Conservation (phyloP, 306 rosid species). For the Calophaca sinica region DNA sequence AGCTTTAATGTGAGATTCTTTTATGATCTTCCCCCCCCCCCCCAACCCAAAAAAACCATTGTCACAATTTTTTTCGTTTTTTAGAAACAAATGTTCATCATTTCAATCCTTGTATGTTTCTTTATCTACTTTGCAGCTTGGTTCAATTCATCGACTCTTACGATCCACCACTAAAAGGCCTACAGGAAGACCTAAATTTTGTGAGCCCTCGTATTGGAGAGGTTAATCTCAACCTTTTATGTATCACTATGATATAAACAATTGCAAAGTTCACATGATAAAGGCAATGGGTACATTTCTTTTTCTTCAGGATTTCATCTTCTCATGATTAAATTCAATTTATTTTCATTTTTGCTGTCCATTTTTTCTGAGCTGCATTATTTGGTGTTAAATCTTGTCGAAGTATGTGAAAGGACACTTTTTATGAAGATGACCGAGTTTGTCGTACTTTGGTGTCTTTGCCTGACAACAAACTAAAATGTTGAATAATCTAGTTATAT, state of each 20-base stretch:
- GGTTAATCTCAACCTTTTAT: constrained; percentile 66
- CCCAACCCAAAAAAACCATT: background rate
- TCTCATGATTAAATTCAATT: constrained; percentile 34
- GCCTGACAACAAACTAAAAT: constrained; percentile 7
- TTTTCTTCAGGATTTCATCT: constrained; percentile 26
- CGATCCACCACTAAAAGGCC: constrained; percentile 95
- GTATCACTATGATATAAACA: constrained; percentile 26
- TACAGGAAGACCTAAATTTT: constrained; percentile 94
- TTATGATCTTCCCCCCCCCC: constrained; percentile 2
- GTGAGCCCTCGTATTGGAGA: constrained; percentile 99
- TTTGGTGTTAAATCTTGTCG: constrained; percentile 29
- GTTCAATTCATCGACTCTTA: constrained; percentile 93
- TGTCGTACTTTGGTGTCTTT: constrained; percentile 26
- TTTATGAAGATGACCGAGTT: constrained; percentile 31
- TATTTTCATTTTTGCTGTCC: constrained; percentile 21
- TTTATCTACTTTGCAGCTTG: constrained; percentile 67
- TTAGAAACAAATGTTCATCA: constrained; percentile 31
- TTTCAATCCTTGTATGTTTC: constrained; percentile 40
- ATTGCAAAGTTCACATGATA: constrained; percentile 20
- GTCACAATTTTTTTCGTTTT: background rate
- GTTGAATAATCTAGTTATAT: background rate
- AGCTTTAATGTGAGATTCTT: constrained; percentile 19
- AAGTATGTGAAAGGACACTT: constrained; percentile 13
- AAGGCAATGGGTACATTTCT: constrained; percentile 17
- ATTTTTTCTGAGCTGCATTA: constrained; percentile 25